Base-by-base conservation (phyloP, 495 filamentous ascomycete species). In the Lentithecium fluviatile region DNA sequence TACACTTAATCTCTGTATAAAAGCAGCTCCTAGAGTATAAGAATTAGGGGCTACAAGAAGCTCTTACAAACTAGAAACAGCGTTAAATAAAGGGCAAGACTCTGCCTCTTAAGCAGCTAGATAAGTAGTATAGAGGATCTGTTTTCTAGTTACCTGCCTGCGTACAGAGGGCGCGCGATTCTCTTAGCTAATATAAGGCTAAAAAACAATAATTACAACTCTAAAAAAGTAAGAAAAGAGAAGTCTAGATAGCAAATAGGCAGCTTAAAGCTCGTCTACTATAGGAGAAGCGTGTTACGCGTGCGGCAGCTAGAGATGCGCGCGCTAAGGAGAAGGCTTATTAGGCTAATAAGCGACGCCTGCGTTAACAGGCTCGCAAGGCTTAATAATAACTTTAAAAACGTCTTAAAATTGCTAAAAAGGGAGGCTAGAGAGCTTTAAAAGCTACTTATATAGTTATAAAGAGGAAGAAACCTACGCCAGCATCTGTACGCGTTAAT, bases 11-110 rank as follows among this genome's bases (percentile, higher is more conserved):
- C n/a, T n/a, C n/a, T n/a, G n/a, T n/a, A n/a, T n/a, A n/a, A n/a
- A n/a, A n/a, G n/a, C n/a, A 13, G 19, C 34, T 56, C 8, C 52
- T 56, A 5, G 11, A 56, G 11, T 38, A 56, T 56, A 36, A 56
- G 24, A 45, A 6, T 24, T 5, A 43, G 6, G n/a, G 36, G 29
- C 36, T 56, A 20, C 20, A 45, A 24, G 13, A 56, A 24, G 52
- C 52, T 10, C 37, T 56, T 23, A 5, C 37, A 45, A 26, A 17
- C 21, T 23, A 56, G 37, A 49, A 48, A 43, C 32, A 34, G 43
- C 54, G 36, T 23, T 32, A 23, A 25, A 13, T 48, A 24, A 4
- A 23, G 15, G 20, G 54, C 40, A 58, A 37, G 48, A 7, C 42
- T 15, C 21, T 32, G 5, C 4, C 13, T n/a, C 52, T 56, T 15